These are phyloP conservation scores for Silene uniflora DNA, from an alignment of 148 eudicot species.

Conservation along the genomic window DNA sequence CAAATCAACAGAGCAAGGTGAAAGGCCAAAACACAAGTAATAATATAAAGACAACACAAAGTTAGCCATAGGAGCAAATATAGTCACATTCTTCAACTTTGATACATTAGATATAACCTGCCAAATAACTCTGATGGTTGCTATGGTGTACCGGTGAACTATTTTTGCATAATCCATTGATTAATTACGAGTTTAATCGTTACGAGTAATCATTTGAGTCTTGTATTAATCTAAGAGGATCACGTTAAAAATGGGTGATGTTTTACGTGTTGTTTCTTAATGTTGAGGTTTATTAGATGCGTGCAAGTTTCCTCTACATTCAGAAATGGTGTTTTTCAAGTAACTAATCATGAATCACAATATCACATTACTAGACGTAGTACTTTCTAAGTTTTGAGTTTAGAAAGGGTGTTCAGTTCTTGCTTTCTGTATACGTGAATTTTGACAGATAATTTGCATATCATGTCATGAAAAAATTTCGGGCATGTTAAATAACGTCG, in stretches of 20 bases:
- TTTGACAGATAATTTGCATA: too few relatives aligned
- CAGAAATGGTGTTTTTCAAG: not conserved
- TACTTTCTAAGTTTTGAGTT: not conserved
- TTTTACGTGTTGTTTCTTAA: too few relatives aligned
- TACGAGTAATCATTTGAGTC: too few relatives aligned
- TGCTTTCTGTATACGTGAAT: too few relatives aligned
- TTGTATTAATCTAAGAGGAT: too few relatives aligned
- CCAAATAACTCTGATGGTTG: not conserved
- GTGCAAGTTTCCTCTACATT: not conserved
- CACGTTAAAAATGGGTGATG: too few relatives aligned
- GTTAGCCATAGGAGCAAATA: conserved; percentile 29
- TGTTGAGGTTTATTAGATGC: not conserved
- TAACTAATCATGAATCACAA: not conserved
- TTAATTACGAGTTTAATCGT: not conserved
- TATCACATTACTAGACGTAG: not conserved
- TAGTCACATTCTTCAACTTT: conserved; percentile 24
- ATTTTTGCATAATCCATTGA: conserved; percentile 19
- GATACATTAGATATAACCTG: not conserved
- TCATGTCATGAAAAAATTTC: too few relatives aligned
- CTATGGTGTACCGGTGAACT: conserved; percentile 15
- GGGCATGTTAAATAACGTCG: too few relatives aligned
- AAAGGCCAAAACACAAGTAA: conserved; percentile 29
- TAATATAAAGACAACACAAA: conserved; percentile 32
- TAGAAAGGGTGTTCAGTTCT: not conserved
- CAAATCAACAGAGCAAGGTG: conserved; percentile 41